These are phyloP conservation scores for Camelina neglecta DNA, from an alignment of 345 rosid genomes.

Conservation along the genomic window DNA sequence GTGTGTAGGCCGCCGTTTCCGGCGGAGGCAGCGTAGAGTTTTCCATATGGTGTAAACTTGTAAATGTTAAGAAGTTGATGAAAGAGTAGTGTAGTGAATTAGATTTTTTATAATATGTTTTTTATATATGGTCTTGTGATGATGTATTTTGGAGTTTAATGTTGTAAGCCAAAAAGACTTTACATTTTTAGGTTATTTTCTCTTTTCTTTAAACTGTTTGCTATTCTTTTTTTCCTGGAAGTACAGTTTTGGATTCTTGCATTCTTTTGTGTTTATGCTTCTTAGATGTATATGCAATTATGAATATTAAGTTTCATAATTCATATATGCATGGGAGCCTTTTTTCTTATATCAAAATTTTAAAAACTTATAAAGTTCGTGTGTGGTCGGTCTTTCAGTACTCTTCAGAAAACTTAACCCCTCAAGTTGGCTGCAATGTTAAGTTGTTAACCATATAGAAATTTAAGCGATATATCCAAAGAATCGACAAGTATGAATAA, in stretches of 20 bases:
- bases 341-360: not conserved
- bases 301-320: slow-evolving; percentile 13
- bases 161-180: slow-evolving; percentile 15
- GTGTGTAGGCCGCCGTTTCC: slow-evolving; percentile 49
- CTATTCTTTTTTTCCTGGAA: not conserved
- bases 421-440: not conserved
- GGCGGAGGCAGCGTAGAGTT: slow-evolving; percentile 41
- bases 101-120: slow-evolving; percentile 9
- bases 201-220: not conserved
- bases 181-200: not conserved
- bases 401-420: too few relatives aligned
- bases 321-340: not conserved
- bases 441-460: not conserved
- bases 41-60: slow-evolving; percentile 29
- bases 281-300: not conserved
- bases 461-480: slow-evolving; percentile 30
- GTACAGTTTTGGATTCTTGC: slow-evolving; percentile 28
- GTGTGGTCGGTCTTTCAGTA: not conserved
- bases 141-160: slow-evolving; percentile 25
- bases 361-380: not conserved
- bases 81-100: slow-evolving; percentile 15
- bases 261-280: slow-evolving; percentile 9
- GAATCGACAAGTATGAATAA: slow-evolving; percentile 18
- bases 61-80: not conserved
- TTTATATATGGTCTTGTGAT: slow-evolving; percentile 8